phyloP scores from a whole-genome alignment of 805 yeast genomes.

The Jamesozyma piceae region DNA sequence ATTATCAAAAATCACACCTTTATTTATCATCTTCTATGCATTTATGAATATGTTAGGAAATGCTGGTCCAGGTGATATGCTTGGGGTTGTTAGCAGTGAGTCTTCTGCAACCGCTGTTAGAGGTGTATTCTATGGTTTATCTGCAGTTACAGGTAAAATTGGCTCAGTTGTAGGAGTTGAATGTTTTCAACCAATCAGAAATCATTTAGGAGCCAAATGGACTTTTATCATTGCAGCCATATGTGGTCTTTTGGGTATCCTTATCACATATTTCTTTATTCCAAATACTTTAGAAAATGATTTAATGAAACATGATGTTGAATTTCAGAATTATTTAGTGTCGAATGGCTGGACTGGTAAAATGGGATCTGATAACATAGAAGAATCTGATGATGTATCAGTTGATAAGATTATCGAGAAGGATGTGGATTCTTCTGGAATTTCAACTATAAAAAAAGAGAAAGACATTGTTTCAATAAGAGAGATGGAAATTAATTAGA shows the following conservation, averaged over 20 bases:
- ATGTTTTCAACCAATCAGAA: slow-evolving; percentile 5
- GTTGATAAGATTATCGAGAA: too few relatives aligned
- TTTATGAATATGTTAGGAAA: slow-evolving; percentile 4
- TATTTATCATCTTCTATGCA: slow-evolving; percentile 4
- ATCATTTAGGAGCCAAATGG: slow-evolving; percentile 4
- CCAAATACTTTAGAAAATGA: slow-evolving; percentile 2
- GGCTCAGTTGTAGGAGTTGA: slow-evolving; percentile 6
- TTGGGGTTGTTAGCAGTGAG: slow-evolving; percentile 5
- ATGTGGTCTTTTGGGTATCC: slow-evolving; percentile 2
- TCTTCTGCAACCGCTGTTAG: slow-evolving; percentile 4
- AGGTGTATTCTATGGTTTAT: slow-evolving; percentile 5
- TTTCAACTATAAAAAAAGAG: too few relatives aligned
- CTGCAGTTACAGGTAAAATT: slow-evolving; percentile 5
- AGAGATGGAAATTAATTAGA: too few relatives aligned
- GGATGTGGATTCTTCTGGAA: too few relatives aligned
- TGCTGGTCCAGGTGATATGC: slow-evolving; percentile 5
- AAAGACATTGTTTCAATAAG: too few relatives aligned
- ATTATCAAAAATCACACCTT: slow-evolving; percentile 2
- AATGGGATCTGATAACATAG: slow-evolving; percentile 3
- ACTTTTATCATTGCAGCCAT: slow-evolving; percentile 5
- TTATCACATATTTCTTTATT: slow-evolving; percentile 1
- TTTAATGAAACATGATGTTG: slow-evolving; percentile 4
- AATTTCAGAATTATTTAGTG: slow-evolving; percentile 3
- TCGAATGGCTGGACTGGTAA: slow-evolving; percentile 3
- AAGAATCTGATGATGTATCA: too few relatives aligned